These are phyloP conservation scores for Lactarius tabidus DNA, from an alignment of 768 basidiomycete genomes.

Conservation along the genomic window DNA sequence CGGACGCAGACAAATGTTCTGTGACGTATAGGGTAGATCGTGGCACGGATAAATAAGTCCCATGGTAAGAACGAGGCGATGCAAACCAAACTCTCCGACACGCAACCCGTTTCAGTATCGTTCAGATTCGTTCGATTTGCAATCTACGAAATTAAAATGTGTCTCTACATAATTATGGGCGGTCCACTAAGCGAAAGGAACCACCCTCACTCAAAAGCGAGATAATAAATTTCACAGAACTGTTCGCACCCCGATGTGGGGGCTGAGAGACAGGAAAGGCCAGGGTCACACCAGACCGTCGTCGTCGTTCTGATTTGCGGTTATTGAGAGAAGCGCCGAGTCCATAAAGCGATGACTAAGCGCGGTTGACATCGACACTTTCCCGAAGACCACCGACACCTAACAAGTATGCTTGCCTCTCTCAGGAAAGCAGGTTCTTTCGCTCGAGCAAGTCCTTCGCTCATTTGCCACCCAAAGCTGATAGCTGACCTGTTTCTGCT, in stretches of 20 bases:
- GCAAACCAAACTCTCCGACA: background rate
- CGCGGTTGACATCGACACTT: conserved; percentile 3
- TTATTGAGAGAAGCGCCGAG: conserved; percentile 1
- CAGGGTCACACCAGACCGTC: conserved; percentile 53
- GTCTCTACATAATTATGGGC: conserved; percentile 80
- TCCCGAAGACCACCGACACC: conserved; percentile 13
- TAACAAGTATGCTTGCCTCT: conserved; percentile 58
- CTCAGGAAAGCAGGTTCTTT: conserved; percentile 61
- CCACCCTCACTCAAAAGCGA: conserved; percentile 29
- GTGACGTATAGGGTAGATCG: background rate
- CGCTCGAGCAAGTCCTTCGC: conserved; percentile 50
- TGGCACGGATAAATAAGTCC: conserved; percentile 2
- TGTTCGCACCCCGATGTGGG: conserved; percentile 34
- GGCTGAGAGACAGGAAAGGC: conserved; percentile 71
- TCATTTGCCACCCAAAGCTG: conserved; percentile 9
- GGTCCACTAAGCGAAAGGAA: conserved; percentile 40
- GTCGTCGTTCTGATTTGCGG: conserved; percentile 62
- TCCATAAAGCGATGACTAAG: conserved; percentile 41
- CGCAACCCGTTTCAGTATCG: background rate
- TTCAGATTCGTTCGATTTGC: background rate
- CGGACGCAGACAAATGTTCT: background rate
- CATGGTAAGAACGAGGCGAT: conserved; percentile 8
- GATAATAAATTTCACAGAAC: conserved; percentile 58
- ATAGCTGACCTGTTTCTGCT: conserved; percentile 14
- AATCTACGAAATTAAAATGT: conserved; percentile 35